These are phyloP conservation scores for Lizonia empirigonia DNA, from an alignment of 2,329 filamentous ascomycete genomes.

Conservation along the genomic window DNA sequence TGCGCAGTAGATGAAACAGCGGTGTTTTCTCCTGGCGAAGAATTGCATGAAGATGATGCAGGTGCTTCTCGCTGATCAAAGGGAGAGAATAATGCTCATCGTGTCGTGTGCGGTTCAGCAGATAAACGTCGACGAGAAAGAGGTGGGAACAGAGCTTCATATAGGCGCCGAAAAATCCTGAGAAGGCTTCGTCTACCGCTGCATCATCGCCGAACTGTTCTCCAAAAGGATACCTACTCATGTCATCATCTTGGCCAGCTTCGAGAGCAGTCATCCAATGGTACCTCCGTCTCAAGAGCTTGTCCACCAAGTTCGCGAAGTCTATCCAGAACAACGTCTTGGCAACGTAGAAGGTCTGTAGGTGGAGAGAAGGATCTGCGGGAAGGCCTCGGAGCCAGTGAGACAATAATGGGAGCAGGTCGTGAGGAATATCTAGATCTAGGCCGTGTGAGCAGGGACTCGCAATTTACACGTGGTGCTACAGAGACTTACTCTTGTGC, in stretches of 20 bases:
- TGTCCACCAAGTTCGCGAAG: conserved; percentile 35
- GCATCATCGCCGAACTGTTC: conserved; percentile 31
- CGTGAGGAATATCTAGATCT: conserved; percentile 13
- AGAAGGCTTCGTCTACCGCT: conserved; percentile 34
- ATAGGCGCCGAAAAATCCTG: conserved; percentile 38
- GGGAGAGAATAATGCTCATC: conserved; percentile 24
- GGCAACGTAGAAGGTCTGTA: conserved; percentile 34
- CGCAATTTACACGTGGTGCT: no score
- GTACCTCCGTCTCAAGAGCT: conserved; percentile 37
- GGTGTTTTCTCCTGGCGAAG: conserved; percentile 32
- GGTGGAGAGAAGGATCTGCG: conserved; percentile 25
- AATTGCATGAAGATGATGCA: conserved; percentile 32
- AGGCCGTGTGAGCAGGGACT: background rate
- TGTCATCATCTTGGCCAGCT: conserved; percentile 22
- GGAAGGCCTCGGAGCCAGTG: conserved; percentile 40
- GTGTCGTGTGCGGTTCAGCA: conserved; percentile 24
- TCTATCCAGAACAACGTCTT: conserved; percentile 45
- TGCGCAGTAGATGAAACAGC: conserved; percentile 35
- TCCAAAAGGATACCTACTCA: conserved; percentile 35
- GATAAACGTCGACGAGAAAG: conserved; percentile 31
- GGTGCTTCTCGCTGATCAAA: conserved; percentile 39
- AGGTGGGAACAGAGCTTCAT: conserved; percentile 34
- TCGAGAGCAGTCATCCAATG: conserved; percentile 20
- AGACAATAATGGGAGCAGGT: conserved; percentile 32
- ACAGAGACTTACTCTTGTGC: conserved; percentile 28